These are phyloP conservation scores for Deuterostichococcus epilithicus DNA, from an alignment of 139 green algal species.

Conservation along the genomic window DNA sequence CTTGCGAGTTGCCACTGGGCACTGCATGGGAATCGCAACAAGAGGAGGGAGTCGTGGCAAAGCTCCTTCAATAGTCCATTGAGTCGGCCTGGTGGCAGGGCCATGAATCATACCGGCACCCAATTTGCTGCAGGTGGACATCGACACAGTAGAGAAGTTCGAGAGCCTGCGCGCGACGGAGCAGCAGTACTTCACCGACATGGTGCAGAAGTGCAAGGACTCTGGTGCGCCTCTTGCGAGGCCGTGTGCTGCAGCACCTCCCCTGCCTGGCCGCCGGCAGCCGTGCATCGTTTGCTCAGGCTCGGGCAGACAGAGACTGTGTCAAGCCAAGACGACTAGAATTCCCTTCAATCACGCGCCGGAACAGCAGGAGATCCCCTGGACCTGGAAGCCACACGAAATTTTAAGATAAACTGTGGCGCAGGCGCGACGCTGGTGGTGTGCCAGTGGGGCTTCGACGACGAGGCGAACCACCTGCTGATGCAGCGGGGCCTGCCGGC, in stretches of 20 bases:
- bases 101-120: too few relatives aligned
- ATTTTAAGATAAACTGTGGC: not conserved
- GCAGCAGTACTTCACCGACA: slow-evolving; percentile 96
- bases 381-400: too few relatives aligned
- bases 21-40: too few relatives aligned
- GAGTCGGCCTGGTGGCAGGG: too few relatives aligned
- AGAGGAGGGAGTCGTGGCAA: too few relatives aligned
- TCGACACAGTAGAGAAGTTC: slow-evolving; percentile 98
- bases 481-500: slow-evolving; percentile 89
- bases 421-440: slow-evolving; percentile 84
- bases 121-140: slow-evolving; percentile 92
- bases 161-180: slow-evolving; percentile 84
- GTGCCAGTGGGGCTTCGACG: slow-evolving; percentile 99
- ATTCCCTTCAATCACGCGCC: too few relatives aligned
- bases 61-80: too few relatives aligned
- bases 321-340: too few relatives aligned
- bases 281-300: too few relatives aligned
- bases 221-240: slow-evolving; percentile 16
- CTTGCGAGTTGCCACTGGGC: too few relatives aligned
- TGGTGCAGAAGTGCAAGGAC: slow-evolving; percentile 97
- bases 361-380: too few relatives aligned
- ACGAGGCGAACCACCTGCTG: slow-evolving; percentile 99
- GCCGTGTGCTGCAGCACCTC: not conserved
- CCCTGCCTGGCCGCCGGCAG: not conserved
- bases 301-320: too few relatives aligned